Conservation (phyloP, 2,329 filamentous ascomycete genomes). For the Botryotinia narcissicola region DNA sequence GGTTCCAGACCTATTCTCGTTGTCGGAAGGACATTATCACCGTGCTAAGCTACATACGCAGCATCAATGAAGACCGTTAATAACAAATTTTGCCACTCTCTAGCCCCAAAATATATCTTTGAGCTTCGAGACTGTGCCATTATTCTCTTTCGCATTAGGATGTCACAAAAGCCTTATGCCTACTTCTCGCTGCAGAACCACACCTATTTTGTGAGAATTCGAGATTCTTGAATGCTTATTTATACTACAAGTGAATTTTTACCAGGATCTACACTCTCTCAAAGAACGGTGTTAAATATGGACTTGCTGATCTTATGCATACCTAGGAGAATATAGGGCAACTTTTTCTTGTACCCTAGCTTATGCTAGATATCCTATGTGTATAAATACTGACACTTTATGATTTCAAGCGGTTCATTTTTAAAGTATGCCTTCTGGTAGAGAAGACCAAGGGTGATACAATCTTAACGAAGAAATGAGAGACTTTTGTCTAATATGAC, state of each 20-base stretch:
- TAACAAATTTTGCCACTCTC: too few species aligned
- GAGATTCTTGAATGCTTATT: not conserved
- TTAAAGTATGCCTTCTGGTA: too few species aligned
- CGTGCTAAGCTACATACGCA: not conserved
- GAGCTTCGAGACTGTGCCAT: not conserved
- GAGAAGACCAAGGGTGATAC: too few species aligned
- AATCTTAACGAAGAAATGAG: not conserved
- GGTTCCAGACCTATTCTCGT: not conserved
- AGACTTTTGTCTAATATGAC: not conserved
- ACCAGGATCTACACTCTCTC: rapidly evolving
- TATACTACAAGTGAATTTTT: rapidly evolving
- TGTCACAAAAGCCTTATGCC: not conserved
- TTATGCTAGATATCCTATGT: not conserved
- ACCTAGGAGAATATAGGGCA: not conserved
- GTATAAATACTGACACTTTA: not conserved
- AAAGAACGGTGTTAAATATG: not conserved
- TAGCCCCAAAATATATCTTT: not conserved
- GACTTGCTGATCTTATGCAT: rapidly evolving
- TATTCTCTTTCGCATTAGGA: not conserved
- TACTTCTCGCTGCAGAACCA: not conserved
- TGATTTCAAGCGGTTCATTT: not conserved
- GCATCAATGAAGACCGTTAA: not conserved
- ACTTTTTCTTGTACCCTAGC: not conserved
- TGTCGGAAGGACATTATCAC: not conserved
- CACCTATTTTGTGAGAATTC: rapidly evolving